Evolutionary conservation across 2,329 filamentous ascomycete species (phyloP).

Genomic region (Fusarium sp.): DNA sequence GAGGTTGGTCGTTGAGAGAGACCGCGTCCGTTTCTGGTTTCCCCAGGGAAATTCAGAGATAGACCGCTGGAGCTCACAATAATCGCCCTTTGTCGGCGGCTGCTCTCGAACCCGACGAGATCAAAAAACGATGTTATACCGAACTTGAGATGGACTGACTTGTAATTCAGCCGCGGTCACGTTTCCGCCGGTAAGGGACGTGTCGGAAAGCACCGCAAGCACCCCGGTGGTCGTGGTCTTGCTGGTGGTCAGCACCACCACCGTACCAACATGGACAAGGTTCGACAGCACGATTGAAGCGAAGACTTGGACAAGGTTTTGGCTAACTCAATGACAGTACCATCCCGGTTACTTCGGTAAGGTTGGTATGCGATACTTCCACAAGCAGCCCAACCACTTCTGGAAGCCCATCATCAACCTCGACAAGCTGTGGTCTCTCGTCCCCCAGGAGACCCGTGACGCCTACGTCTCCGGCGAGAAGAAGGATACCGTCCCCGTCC

Average conservation of each 20-base stretch:
- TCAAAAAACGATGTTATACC: background rate
- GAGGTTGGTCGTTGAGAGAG: slow-evolving; percentile 35
- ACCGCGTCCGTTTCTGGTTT: slow-evolving; percentile 8
- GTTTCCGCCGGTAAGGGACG: slow-evolving; percentile 98
- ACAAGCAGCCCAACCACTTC: slow-evolving; percentile 94
- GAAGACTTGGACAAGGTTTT: slow-evolving; percentile 6
- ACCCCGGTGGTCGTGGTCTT: slow-evolving; percentile 82
- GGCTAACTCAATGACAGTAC: slow-evolving; percentile 68
- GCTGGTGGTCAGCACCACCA: slow-evolving; percentile 98
- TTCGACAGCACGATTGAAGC: slow-evolving; percentile 64
- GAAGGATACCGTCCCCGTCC: slow-evolving; percentile 92
- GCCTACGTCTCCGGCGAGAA: slow-evolving; percentile 84
- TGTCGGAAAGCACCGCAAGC: slow-evolving; percentile 99
- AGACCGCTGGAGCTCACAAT: slow-evolving; percentile 33
- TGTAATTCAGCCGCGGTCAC: slow-evolving; percentile 81
- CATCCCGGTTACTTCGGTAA: slow-evolving; percentile 99
- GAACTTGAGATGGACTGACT: slow-evolving; percentile 40
- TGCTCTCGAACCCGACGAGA: slow-evolving; percentile 11
- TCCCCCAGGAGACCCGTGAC: slow-evolving; percentile 91
- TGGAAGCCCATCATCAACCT: slow-evolving; percentile 99
- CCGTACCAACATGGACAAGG: slow-evolving; percentile 73
- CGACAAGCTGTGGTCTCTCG: slow-evolving; percentile 98
- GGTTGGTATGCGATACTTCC: slow-evolving; percentile 95
- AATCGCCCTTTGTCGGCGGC: slow-evolving; percentile 33
- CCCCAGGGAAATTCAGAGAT: background rate